These are phyloP conservation scores for Dictyostelium intermedium DNA, from an alignment of 78 protist genomes.

Conservation along the genomic window DNA sequence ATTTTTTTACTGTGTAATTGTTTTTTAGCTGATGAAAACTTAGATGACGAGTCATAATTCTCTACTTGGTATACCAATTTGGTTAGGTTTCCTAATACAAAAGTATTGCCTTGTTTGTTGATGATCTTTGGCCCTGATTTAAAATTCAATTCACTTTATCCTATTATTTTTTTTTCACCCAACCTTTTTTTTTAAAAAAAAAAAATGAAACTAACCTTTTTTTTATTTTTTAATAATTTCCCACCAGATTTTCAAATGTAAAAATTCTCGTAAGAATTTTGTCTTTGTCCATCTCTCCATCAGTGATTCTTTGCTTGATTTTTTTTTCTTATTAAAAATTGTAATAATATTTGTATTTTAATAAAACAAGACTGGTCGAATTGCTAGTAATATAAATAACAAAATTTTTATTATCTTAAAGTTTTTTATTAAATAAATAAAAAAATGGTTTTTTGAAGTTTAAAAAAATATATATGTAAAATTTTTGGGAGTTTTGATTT, in stretches of 20 bases:
- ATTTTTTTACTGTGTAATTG: neutral
- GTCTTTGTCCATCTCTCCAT: neutral
- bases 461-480: neutral
- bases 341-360: no score
- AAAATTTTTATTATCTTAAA: no score
- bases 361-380: no score
- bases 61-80: neutral
- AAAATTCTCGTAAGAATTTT: neutral
- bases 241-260: neutral
- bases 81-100: neutral
- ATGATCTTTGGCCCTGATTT: constrained; percentile 30
- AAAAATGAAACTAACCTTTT: neutral
- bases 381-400: neutral
- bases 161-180: neutral
- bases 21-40: neutral
- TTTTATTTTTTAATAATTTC: neutral
- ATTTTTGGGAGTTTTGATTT: neutral
- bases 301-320: neutral
- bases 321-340: no score
- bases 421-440: no score
- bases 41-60: constrained; percentile 47
- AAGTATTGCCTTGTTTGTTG: neutral
- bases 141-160: neutral
- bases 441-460: neutral
- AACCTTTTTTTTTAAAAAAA: neutral